Percentiles rank a stretch among this genome's conserved stretches.
These are phyloP conservation scores for Aschersonia sp. DNA, from an alignment of 2,329 filamentous ascomycete species.

Conservation along the genomic window DNA sequence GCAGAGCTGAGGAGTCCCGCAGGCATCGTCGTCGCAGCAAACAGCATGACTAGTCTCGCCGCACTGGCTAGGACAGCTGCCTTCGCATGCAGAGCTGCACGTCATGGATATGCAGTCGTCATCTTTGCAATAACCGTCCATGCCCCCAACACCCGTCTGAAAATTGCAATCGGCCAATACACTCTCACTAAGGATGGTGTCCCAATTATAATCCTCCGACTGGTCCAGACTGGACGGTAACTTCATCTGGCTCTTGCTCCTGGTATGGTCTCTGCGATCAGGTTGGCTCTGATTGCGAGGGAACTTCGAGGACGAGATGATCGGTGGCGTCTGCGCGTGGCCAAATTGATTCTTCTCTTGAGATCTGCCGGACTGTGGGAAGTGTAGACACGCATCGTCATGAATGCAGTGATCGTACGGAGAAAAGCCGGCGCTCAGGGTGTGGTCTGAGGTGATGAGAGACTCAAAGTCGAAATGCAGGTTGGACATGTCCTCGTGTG, in stretches of 20 bases:
- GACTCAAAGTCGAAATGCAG: constrained; percentile 12
- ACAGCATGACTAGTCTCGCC: constrained; percentile 15
- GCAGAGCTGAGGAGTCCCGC: constrained; percentile 12
- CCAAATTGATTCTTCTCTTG: constrained; percentile 4
- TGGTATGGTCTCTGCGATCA: neutral
- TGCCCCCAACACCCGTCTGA: neutral
- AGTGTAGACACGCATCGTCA: constrained; percentile 16
- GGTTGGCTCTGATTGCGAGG: neutral
- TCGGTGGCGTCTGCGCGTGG: constrained; percentile 4
- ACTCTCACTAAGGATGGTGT: constrained; percentile 6
- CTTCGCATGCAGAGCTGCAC: constrained; percentile 20
- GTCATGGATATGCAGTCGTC: constrained; percentile 17
- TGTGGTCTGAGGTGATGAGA: constrained; percentile 11
- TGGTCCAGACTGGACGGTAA: constrained; percentile 3
- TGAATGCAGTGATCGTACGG: constrained; percentile 14
- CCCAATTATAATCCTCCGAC: constrained; percentile 6
- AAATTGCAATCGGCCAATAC: constrained; percentile 2
- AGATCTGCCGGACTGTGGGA: constrained; percentile 5
- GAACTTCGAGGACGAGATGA: neutral
- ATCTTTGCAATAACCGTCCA: constrained; percentile 4
- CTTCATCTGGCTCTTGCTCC: neutral
- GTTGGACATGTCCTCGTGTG: constrained; percentile 15
- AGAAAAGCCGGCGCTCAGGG: constrained; percentile 12
- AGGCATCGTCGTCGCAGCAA: constrained; percentile 21
- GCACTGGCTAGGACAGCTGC: constrained; percentile 19